Evolutionary conservation across 2,329 filamentous ascomycete species (phyloP).

Genomic region (Aulographum hederae): DNA sequence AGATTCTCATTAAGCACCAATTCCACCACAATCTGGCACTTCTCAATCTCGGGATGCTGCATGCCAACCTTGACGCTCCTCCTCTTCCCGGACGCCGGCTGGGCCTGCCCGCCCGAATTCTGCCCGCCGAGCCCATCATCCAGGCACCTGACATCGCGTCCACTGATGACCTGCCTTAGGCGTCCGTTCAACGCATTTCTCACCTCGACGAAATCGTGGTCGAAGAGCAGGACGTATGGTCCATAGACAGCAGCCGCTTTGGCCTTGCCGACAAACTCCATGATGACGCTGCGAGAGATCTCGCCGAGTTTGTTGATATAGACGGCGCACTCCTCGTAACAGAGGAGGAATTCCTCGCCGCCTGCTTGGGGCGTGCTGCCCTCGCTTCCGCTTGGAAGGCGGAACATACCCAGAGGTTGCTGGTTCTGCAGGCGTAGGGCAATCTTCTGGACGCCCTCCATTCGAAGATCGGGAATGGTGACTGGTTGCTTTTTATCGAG

Average conservation of each 20-base stretch:
- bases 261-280: conserved; percentile 97
- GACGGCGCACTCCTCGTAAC: conserved; percentile 89
- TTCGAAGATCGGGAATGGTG: conserved; percentile 75
- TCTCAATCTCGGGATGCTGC: conserved; percentile 76
- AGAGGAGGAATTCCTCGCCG: conserved; percentile 63
- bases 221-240: conserved; percentile 82
- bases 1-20: conserved; percentile 83
- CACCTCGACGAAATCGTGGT: conserved; percentile 92
- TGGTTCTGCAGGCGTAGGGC: conserved; percentile 67
- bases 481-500: conserved; percentile 94
- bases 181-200: conserved; percentile 92
- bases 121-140: conserved; percentile 42
- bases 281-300: conserved; percentile 80
- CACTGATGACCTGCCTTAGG: conserved; percentile 82
- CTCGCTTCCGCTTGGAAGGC: conserved; percentile 73
- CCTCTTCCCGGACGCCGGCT: conserved; percentile 17
- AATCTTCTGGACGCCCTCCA: conserved; percentile 66
- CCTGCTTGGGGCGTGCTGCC: no score
- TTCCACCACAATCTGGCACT: conserved; percentile 78
- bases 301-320: conserved; percentile 98
- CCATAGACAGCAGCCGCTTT: conserved; percentile 76
- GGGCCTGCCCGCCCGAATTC: conserved; percentile 15
- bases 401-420: conserved; percentile 87
- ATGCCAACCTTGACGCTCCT: conserved; percentile 86
- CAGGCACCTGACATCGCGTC: conserved; percentile 72